Base-by-base conservation (phyloP, 768 basidiomycete species). In the Lanmaoa rubissima region DNA sequence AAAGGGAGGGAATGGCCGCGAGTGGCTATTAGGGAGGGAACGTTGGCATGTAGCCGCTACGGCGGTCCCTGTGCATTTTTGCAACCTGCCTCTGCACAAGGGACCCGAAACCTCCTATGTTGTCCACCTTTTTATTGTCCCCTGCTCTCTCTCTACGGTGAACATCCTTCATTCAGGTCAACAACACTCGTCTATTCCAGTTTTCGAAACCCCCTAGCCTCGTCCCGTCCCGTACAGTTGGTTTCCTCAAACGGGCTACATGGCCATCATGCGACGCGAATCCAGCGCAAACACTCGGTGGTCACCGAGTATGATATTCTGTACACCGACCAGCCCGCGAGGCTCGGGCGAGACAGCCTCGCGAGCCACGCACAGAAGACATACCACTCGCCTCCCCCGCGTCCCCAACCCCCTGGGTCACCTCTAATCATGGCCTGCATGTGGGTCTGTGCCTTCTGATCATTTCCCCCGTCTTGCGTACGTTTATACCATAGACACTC, bases 1-100 rank as follows among this genome's bases (percentile, higher is more conserved):
- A 81, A 80, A 79, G 78, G 77, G 81, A 80, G 79, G 79, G 79
- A 81, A 79, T 50, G 74, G 70, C 71, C 75, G 71, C 67, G 74
- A 77, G 81, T 82, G 81, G 81, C 80, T 80, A 73, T 72, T 73
- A 70, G 78, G 78, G 76, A 79, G 79, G 78, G 76, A 79, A 76
- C 75, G 75, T 77, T 76, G 74, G 70, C 73, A 69, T 74, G 72
- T 71, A 70, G 67, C 65, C 63, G 64, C 61, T 70, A 69, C 66
- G 62, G 67, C 65, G 52, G 65, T 63, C 63, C 66, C 65, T 68
- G 65, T 67, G 62, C 65, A 62, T 64, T 69, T 62, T 68, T 60
- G 57, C 64, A 52, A 65, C 61, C 36, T 56, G 62, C 51, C 64
- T 63, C 58, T 64, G 61, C 57, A 65, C 70, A 63, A 57, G 59